A percentile compares a stretch with the other conserved stretches of the same genome.
These are phyloP conservation scores for Angophora floribunda DNA, from an alignment of 345 rosid species.

Conservation along the genomic window DNA sequence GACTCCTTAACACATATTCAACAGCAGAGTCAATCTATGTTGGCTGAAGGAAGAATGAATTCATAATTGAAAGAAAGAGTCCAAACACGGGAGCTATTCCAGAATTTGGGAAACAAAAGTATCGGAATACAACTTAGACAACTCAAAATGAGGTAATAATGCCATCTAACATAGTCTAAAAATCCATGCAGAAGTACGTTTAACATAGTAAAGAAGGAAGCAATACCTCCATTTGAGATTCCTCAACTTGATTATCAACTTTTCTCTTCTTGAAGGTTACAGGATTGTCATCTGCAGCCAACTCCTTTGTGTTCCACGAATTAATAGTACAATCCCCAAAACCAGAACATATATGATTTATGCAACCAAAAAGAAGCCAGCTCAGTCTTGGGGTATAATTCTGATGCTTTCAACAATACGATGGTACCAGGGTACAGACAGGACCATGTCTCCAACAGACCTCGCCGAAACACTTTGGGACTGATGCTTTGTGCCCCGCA, in stretches of 20 bases:
- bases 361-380: neutral
- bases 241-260: conserved; percentile 47
- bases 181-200: neutral
- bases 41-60: neutral
- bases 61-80: neutral
- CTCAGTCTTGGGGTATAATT: neutral
- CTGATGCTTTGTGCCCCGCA: conserved; percentile 80
- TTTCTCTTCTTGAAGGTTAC: conserved; percentile 81
- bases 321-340: conserved; percentile 91
- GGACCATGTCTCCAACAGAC: conserved; percentile 64
- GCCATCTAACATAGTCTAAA: neutral
- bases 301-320: conserved; percentile 57
- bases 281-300: conserved; percentile 35
- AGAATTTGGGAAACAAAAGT: neutral
- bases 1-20: neutral
- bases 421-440: neutral
- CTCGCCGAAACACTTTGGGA: conserved; percentile 67
- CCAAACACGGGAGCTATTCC: neutral
- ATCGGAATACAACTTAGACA: neutral
- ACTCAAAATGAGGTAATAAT: neutral
- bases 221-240: conserved; percentile 72
- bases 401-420: neutral
- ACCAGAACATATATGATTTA: conserved; percentile 70
- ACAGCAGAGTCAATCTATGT: neutral
- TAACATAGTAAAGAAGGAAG: neutral